Percentiles rank a stretch among this genome's conserved stretches.
Conservation (phyloP, 768 basidiomycete genomes). For the Cantharellus anzutake region DNA sequence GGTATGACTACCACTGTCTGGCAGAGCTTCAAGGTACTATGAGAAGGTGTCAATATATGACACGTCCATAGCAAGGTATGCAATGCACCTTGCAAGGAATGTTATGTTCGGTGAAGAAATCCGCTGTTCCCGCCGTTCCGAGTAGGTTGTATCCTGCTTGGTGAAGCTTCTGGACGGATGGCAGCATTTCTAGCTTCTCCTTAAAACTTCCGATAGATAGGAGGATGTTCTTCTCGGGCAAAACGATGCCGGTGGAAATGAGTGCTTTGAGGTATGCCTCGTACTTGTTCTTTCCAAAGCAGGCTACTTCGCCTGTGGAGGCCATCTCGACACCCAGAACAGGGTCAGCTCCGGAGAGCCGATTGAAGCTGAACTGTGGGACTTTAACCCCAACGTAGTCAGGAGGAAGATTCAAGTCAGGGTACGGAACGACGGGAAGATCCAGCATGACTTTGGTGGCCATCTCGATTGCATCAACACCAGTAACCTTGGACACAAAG, state of each 20-base stretch:
- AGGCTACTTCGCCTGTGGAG: conserved; percentile 96
- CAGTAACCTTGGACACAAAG: conserved; percentile 97
- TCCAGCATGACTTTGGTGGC: conserved; percentile 98
- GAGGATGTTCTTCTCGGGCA: conserved; percentile 92
- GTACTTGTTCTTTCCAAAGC: conserved; percentile 94
- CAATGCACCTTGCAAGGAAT: conserved; percentile 74
- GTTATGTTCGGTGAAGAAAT: conserved; percentile 93
- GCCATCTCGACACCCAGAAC: conserved; percentile 99
- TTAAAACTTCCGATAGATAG: conserved; percentile 94
- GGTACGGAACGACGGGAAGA: conserved; percentile 76
- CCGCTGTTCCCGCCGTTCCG: conserved; percentile 90
- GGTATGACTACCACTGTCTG: conserved; percentile 36
- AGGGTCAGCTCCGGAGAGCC: conserved; percentile 91
- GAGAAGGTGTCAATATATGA: background rate
- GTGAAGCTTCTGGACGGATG: conserved; percentile 88
- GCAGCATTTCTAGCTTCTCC: conserved; percentile 92
- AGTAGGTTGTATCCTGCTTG: conserved; percentile 90
- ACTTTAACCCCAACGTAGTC: conserved; percentile 99
- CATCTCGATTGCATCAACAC: conserved; percentile 95
- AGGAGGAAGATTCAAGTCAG: conserved; percentile 63
- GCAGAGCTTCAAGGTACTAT: conserved; percentile 78
- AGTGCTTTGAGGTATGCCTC: conserved; percentile 97
- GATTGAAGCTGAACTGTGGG: conserved; percentile 97
- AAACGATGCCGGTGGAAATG: conserved; percentile 86
- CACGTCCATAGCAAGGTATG: conserved; percentile 1